phyloP scores from a whole-genome alignment of 2,329 filamentous ascomycete genomes.

The Colletotrichum limetticola region DNA sequence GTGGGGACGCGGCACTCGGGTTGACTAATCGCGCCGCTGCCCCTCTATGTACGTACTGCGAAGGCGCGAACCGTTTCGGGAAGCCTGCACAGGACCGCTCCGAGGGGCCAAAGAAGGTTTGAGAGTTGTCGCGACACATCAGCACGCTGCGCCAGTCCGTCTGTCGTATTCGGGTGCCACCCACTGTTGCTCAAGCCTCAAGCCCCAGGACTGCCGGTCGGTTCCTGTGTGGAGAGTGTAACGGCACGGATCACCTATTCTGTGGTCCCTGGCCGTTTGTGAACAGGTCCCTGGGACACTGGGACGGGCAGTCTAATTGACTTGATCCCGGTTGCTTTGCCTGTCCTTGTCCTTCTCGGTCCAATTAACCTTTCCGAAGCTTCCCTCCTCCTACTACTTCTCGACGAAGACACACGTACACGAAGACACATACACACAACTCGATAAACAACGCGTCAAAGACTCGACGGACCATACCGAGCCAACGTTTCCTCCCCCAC shows the following conservation, averaged over 20 bases:
- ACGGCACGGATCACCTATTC: background rate
- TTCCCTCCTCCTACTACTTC: background rate
- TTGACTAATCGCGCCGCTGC: background rate
- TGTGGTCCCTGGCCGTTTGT: background rate
- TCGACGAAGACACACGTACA: too few relatives aligned
- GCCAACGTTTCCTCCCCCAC: background rate
- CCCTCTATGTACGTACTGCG: background rate
- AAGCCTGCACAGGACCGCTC: background rate
- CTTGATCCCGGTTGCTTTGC: background rate
- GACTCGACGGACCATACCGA: background rate
- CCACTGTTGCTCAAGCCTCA: too few relatives aligned
- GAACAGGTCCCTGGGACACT: background rate
- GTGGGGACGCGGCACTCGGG: background rate
- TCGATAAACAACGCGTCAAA: background rate
- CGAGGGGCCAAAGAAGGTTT: background rate
- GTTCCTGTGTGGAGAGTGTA: background rate
- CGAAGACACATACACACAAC: background rate
- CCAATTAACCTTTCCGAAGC: slow-evolving; percentile 3
- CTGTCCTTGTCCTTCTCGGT: background rate
- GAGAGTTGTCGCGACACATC: background rate
- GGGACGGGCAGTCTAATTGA: background rate
- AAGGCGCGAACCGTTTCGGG: slow-evolving; percentile 13
- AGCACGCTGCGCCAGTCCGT: background rate
- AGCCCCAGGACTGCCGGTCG: background rate
- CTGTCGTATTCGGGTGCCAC: background rate